Evolutionary conservation across 1,284 basidiomycete species (phyloP).

Genomic region (Microbotryum lychnidis-dioicae): DNA sequence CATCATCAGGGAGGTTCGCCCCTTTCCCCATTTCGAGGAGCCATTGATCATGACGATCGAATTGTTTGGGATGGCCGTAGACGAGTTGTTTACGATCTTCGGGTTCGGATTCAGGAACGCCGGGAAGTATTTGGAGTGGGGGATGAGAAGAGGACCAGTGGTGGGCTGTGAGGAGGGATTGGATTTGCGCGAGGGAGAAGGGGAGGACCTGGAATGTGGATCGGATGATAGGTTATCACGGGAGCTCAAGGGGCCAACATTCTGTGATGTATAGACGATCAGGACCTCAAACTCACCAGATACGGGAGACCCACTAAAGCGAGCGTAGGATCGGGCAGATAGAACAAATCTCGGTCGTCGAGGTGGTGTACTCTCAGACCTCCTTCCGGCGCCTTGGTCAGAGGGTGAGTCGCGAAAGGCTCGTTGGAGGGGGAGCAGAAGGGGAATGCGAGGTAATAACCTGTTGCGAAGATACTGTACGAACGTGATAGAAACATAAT

Average conservation of each 20-base stretch:
- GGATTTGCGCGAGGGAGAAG: slow-evolving; percentile 44
- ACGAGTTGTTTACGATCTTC: slow-evolving; percentile 8
- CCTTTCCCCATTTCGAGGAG: slow-evolving; percentile 21
- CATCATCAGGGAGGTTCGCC: background rate
- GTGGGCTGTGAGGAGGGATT: slow-evolving; percentile 39
- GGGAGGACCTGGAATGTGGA: slow-evolving; percentile 38
- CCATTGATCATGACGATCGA: slow-evolving; percentile 18
- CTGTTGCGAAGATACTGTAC: slow-evolving; percentile 43
- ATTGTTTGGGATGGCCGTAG: slow-evolving; percentile 12
- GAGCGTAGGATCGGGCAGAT: slow-evolving; percentile 40
- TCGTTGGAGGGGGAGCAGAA: slow-evolving; percentile 38
- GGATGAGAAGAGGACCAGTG: slow-evolving; percentile 37
- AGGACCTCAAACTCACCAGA: slow-evolving; percentile 35
- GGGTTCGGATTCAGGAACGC: slow-evolving; percentile 9
- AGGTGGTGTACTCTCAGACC: slow-evolving; percentile 39
- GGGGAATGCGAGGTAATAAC: slow-evolving; percentile 44
- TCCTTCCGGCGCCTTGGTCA: slow-evolving; percentile 32
- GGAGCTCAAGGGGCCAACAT: too few relatives aligned
- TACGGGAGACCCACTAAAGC: slow-evolving; percentile 37
- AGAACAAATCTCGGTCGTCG: slow-evolving; percentile 40
- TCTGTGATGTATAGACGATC: too few relatives aligned
- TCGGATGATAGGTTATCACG: background rate
- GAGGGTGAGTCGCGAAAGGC: slow-evolving; percentile 37
- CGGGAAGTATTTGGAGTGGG: slow-evolving; percentile 6
- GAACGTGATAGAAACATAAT: background rate